Evolutionary conservation across 2,329 filamentous ascomycete genomes (phyloP), one percentile per base, ranked within the genome.

Genomic region (Decorospora gaudefroyi): DNA sequence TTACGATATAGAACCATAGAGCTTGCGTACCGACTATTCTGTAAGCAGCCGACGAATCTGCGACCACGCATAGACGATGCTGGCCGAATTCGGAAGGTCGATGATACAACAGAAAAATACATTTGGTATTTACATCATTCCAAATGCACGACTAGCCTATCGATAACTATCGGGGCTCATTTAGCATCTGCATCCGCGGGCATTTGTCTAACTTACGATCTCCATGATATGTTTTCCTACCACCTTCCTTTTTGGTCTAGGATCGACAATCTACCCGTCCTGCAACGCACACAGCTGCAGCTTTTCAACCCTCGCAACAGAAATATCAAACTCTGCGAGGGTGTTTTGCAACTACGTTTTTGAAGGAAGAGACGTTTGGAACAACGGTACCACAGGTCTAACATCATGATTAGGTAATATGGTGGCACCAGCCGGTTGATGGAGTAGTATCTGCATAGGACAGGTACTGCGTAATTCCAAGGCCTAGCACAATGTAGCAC

Each of bases 211-310:
- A 28, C 17, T 12, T 28, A 33, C 27, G 33, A 34, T 39, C 26
- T 23, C n/a, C 23, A 22, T 28, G 17, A 40, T 49, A 18, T 15
- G 28, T 25, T 21, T 18, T 7, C 25, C 32, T 42, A 17, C 12
- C 36, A 61, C 59, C 59, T 62, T 56, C 59, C 59, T 55, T 16
- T 41, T 50, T 31, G 8, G 33, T 40, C 9, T 27, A 54, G 15
- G 53, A 44, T 37, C 25, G 23, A 33, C 41, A 40, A 12, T 15
- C 39, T 32, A 34, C 30, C 45, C 35, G 40, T 47, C 30, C 31
- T 35, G 38, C 16, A 18, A 33, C 30, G n/a, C n/a, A n/a, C 23
- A 27, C 23, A 30, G n/a, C 17, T 22, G 2, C 39, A 28, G 9
- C 17, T 29, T 18, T 7, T 23, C 15, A 27, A 31, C 17, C 16